Percentiles rank a stretch among this genome's conserved stretches.
Conservation (phyloP, 2,329 filamentous ascomycete genomes). For the Beauveria sp. region DNA sequence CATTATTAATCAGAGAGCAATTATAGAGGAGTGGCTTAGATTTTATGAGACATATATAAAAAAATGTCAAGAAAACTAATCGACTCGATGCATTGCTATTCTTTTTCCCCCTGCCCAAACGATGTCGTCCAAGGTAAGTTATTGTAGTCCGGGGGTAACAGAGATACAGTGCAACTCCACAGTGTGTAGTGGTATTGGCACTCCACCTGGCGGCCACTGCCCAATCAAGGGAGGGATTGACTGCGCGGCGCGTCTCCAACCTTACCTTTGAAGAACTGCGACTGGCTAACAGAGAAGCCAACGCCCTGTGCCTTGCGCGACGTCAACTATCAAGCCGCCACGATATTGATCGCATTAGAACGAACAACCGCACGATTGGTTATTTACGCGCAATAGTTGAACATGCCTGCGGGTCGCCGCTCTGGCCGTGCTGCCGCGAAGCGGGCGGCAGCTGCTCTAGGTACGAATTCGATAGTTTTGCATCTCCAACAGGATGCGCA, state of each 20-base stretch:
- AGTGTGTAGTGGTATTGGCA: conserved; percentile 13
- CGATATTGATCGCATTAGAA: neutral
- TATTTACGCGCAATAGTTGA: neutral
- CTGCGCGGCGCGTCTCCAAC: conserved; percentile 20
- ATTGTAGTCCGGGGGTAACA: neutral
- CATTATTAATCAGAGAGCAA: neutral
- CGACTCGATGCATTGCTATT: neutral
- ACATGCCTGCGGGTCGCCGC: conserved; percentile 31
- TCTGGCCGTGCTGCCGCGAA: conserved; percentile 47
- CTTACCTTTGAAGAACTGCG: neutral
- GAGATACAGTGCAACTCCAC: conserved; percentile 12
- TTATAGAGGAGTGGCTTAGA: neutral
- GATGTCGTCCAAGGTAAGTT: too few relatives aligned
- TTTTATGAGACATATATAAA: neutral
- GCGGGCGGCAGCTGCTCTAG: conserved; percentile 45
- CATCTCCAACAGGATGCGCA: neutral
- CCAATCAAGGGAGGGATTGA: conserved; percentile 21
- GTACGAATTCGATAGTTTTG: conserved; percentile 29
- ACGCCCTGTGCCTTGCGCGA: neutral
- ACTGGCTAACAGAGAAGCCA: neutral
- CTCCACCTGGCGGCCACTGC: neutral
- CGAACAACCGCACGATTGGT: neutral
- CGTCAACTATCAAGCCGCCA: neutral
- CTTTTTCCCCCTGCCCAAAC: too few relatives aligned
- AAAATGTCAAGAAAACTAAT: neutral